Evolutionary conservation across 352 stramenopile genomes (phyloP).

Genomic region (Hyaloperonospora brassicae): DNA sequence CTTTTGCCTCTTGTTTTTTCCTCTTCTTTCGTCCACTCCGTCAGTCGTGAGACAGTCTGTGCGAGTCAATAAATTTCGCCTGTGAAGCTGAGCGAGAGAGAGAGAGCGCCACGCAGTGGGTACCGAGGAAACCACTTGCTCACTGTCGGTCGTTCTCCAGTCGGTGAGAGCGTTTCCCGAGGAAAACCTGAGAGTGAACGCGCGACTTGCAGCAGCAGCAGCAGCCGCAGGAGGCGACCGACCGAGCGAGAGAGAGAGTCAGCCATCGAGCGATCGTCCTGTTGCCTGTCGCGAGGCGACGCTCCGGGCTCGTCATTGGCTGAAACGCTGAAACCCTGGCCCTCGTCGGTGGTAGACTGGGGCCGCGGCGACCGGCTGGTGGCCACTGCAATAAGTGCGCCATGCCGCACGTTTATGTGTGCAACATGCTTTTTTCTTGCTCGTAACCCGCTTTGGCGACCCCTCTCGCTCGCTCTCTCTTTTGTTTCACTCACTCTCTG

Average conservation of each 20-base stretch:
- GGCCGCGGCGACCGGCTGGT: too few species aligned
- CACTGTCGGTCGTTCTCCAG: slow-evolving; percentile 8
- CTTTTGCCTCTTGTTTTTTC: background rate
- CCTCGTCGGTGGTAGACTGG: too few species aligned
- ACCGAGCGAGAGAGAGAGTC: slow-evolving; percentile 9
- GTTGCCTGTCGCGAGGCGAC: slow-evolving; percentile 15
- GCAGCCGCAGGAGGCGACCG: too few species aligned
- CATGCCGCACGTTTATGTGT: too few species aligned
- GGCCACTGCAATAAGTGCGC: too few species aligned
- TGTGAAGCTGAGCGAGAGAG: too few species aligned
- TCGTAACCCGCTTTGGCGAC: too few species aligned
- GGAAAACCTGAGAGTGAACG: slow-evolving; percentile 29
- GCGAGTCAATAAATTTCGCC: too few species aligned
- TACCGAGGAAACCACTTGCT: slow-evolving; percentile 26
- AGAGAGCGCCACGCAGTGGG: slow-evolving; percentile 8
- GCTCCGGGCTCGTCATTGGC: slow-evolving; percentile 9
- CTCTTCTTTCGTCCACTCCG: slow-evolving; percentile 1
- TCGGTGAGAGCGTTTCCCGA: slow-evolving; percentile 24
- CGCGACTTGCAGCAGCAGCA: slow-evolving; percentile 19
- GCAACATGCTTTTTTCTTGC: too few species aligned
- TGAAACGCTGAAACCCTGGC: background rate
- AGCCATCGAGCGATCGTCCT: slow-evolving; percentile 12
- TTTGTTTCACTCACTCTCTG: too few species aligned
- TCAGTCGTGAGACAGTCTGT: too few species aligned
- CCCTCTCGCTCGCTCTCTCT: too few species aligned